Evolutionary conservation across 2,329 filamentous ascomycete species (phyloP).

Genomic region (Aspergillus brunneoviolaceus): DNA sequence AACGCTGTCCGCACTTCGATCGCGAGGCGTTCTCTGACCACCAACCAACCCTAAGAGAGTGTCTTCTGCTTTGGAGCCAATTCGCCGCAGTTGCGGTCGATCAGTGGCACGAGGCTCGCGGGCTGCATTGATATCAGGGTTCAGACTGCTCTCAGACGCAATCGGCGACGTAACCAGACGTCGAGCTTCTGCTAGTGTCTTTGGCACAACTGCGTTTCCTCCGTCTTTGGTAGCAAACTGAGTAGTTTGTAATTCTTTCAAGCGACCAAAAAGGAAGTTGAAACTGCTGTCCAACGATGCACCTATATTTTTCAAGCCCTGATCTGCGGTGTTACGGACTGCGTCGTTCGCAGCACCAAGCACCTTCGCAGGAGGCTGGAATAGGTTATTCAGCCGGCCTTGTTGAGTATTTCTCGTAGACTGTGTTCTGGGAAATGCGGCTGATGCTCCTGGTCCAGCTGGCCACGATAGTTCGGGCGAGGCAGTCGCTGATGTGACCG

Average conservation of each 20-base stretch:
- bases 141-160: slow-evolving; percentile 46
- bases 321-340: slow-evolving; percentile 83
- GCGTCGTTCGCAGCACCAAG: slow-evolving; percentile 81
- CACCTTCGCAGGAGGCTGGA: slow-evolving; percentile 79
- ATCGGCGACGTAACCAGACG: slow-evolving; percentile 70
- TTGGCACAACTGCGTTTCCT: slow-evolving; percentile 63
- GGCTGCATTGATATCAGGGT: slow-evolving; percentile 54
- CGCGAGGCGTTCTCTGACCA: slow-evolving; percentile 63
- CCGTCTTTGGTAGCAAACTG: slow-evolving; percentile 45
- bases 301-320: slow-evolving; percentile 87
- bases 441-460: slow-evolving; percentile 30
- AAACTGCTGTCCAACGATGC: slow-evolving; percentile 89
- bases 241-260: slow-evolving; percentile 65
- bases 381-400: slow-evolving; percentile 77
- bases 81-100: slow-evolving; percentile 33
- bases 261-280: slow-evolving; percentile 84
- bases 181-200: slow-evolving; percentile 87
- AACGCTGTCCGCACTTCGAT: slow-evolving; percentile 72
- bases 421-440: slow-evolving; percentile 34
- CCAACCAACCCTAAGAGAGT: slow-evolving; percentile 70
- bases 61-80: slow-evolving; percentile 55
- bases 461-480: slow-evolving; percentile 32
- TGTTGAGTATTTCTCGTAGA: slow-evolving; percentile 55
- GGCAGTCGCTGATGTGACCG: slow-evolving; percentile 29
- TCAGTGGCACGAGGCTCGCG: slow-evolving; percentile 41